A percentile compares a stretch with the other conserved stretches of the same genome.
Conservation (phyloP, 768 basidiomycete genomes). For the Phaeolepiota aurea region DNA sequence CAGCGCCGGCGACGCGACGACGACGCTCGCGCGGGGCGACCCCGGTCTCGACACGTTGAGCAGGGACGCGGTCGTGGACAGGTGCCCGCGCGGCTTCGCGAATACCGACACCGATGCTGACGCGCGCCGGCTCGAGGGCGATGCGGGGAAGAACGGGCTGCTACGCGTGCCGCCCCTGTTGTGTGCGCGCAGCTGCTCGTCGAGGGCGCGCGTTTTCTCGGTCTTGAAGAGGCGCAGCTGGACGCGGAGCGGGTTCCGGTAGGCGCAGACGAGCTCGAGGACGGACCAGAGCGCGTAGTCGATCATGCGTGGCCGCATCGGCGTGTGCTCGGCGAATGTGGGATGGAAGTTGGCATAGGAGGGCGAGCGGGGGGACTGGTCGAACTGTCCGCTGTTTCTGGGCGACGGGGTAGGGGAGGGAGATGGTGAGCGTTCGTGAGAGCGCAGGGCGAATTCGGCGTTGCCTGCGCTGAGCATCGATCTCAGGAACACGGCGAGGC, state of each 20-base stretch:
- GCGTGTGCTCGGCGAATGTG: constrained; percentile 11
- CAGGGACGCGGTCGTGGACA: constrained; percentile 24
- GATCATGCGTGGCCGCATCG: constrained; percentile 43
- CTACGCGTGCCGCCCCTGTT: no score
- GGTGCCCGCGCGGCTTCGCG: constrained; percentile 45
- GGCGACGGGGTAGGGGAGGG: constrained; percentile 49
- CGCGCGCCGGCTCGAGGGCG: constrained; percentile 27
- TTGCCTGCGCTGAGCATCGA: constrained; percentile 47
- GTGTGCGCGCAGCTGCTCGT: constrained; percentile 35
- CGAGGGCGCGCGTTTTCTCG: constrained; percentile 50
- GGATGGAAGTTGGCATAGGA: constrained; percentile 16
- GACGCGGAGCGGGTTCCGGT: constrained; percentile 52
- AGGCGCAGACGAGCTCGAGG: constrained; percentile 56
- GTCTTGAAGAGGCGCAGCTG: constrained; percentile 61
- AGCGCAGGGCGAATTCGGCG: constrained; percentile 47
- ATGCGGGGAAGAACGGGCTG: constrained; percentile 16
- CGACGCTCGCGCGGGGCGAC: not conserved
- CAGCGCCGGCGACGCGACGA: constrained; percentile 6
- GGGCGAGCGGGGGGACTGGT: constrained; percentile 15
- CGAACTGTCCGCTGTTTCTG: constrained; percentile 32
- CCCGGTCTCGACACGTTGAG: constrained; percentile 9
- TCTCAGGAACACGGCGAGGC: constrained; percentile 47
- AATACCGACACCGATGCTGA: constrained; percentile 48
- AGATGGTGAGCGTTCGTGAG: constrained; percentile 32
- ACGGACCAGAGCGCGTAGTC: constrained; percentile 73